phyloP scores from a whole-genome alignment of 148 eudicot species.

The Oxyria digyna region DNA sequence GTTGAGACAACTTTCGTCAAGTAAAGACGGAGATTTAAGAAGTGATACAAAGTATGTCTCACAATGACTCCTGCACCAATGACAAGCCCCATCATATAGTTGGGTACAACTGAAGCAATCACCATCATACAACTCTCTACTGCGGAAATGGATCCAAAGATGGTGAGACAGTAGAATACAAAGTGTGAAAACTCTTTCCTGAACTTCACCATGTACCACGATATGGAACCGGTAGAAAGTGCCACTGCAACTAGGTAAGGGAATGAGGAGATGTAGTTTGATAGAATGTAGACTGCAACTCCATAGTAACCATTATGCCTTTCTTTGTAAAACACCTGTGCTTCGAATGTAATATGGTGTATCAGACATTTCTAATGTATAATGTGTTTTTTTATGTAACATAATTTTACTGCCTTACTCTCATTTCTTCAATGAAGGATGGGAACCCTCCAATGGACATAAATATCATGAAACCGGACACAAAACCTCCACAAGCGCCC shows the following conservation, averaged over 20 bases:
- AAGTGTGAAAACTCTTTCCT: slow-evolving; percentile 48
- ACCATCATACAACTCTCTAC: slow-evolving; percentile 85
- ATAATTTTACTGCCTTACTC: slow-evolving; percentile 19
- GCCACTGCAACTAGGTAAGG: slow-evolving; percentile 57
- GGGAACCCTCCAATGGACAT: slow-evolving; percentile 99
- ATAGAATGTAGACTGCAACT: slow-evolving; percentile 51
- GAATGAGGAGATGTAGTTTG: slow-evolving; percentile 71
- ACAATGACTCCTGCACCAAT: slow-evolving; percentile 69
- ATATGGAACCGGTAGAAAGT: slow-evolving; percentile 38
- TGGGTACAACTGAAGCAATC: slow-evolving; percentile 61
- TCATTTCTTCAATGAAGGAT: slow-evolving; percentile 89
- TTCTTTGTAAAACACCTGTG: slow-evolving; percentile 60
- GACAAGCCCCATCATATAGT: slow-evolving; percentile 61
- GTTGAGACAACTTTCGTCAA: not conserved
- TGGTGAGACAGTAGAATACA: slow-evolving; percentile 30
- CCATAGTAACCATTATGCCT: slow-evolving; percentile 81
- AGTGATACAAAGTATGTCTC: slow-evolving; percentile 13
- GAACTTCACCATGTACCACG: slow-evolving; percentile 73
- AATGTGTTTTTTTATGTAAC: no score
- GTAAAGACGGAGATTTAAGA: not conserved
- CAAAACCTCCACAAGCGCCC: slow-evolving; percentile 81
- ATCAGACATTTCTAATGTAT: no score
- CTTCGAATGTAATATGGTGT: not conserved
- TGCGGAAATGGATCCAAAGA: slow-evolving; percentile 43
- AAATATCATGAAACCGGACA: slow-evolving; percentile 88